phyloP scores from a whole-genome alignment of 176 grass and related monocot species.

The Raddia guianensis region DNA sequence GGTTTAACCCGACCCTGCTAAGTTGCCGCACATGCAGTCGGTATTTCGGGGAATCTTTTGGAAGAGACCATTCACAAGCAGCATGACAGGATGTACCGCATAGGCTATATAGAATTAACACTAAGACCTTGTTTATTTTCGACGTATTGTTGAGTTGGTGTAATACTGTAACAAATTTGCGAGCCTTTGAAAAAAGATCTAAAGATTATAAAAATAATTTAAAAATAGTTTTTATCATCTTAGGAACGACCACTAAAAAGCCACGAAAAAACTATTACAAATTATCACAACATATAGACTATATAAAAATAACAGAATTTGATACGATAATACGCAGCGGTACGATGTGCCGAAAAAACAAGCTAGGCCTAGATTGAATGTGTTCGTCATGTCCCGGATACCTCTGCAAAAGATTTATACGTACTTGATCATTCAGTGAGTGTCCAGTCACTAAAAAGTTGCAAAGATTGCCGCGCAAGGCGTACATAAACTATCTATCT shows the following conservation, averaged over 20 bases:
- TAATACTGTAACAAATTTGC: no score
- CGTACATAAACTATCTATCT: background rate
- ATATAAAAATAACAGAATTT: no score
- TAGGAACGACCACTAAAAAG: no score
- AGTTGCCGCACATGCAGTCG: background rate
- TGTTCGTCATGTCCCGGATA: background rate
- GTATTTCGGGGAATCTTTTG: background rate
- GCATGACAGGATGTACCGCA: background rate
- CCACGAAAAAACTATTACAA: no score
- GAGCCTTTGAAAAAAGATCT: no score
- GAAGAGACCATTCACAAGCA: background rate
- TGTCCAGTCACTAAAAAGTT: background rate
- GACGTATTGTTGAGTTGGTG: no score
- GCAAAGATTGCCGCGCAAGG: background rate
- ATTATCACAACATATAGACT: no score
- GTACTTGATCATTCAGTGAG: background rate
- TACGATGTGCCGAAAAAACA: no score
- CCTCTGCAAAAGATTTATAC: background rate
- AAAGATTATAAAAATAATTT: no score
- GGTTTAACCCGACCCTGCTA: background rate
- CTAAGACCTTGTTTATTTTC: no score
- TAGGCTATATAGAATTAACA: background rate
- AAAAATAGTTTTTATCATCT: no score
- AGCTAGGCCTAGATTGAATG: background rate
- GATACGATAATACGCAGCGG: no score